A percentile compares a stretch with the other conserved stretches of the same genome.
Conservation (phyloP, 768 basidiomycete species). For the Phallus indusiatus region DNA sequence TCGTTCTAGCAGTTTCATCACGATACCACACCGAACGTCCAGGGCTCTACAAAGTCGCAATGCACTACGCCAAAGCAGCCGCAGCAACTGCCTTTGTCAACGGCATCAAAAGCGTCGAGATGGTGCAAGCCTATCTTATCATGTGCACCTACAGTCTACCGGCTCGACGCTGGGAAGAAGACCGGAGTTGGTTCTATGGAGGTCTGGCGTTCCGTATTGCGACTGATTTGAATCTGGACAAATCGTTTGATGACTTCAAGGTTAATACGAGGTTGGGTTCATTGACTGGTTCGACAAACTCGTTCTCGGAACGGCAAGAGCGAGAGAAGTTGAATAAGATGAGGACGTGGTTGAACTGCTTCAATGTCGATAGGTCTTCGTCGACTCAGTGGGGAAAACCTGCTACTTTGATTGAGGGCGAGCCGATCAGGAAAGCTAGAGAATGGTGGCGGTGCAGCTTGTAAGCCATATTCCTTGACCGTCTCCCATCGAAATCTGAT, state of each 20-base stretch:
- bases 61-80: conserved; percentile 52
- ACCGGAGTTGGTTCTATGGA: conserved; percentile 63
- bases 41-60: conserved; percentile 45
- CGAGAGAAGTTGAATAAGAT: conserved; percentile 62
- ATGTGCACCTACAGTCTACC: conserved; percentile 55
- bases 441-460: not conserved
- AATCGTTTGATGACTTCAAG: conserved; percentile 21
- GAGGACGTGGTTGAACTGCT: conserved; percentile 69
- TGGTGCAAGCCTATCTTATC: conserved; percentile 68
- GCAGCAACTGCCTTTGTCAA: conserved; percentile 53
- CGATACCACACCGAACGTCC: conserved; percentile 51
- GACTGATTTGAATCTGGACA: conserved; percentile 59
- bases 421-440: conserved; percentile 28
- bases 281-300: conserved; percentile 27
- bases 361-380: conserved; percentile 64
- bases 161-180: conserved; percentile 58
- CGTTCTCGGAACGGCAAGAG: conserved; percentile 36
- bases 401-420: conserved; percentile 54
- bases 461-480: not conserved
- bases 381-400: conserved; percentile 72
- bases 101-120: conserved; percentile 60
- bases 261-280: conserved; percentile 18
- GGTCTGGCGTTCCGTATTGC: conserved; percentile 65
- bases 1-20: conserved; percentile 61
- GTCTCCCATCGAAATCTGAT: not conserved